A percentile compares a stretch with the other conserved stretches of the same genome.
These are phyloP conservation scores for Marsdenia floribunda DNA, from an alignment of 257 asterid genomes.

Conservation along the genomic window DNA sequence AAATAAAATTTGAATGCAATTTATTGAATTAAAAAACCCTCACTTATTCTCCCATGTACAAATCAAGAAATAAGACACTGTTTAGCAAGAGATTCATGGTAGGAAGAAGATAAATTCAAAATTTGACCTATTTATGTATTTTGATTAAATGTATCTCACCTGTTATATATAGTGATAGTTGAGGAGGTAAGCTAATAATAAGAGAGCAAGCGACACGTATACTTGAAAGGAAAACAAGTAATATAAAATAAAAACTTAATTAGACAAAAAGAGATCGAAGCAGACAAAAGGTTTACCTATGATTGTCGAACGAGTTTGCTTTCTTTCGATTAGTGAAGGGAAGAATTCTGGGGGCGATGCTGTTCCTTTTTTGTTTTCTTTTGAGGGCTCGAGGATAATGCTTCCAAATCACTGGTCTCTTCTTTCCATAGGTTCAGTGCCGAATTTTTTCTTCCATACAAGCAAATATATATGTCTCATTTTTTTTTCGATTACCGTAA, in stretches of 20 bases:
- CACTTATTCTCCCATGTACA: too few relatives aligned
- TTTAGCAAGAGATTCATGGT: too few relatives aligned
- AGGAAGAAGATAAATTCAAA: neutral
- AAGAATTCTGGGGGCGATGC: constrained; percentile 6
- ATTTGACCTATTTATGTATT: neutral
- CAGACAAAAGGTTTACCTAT: neutral
- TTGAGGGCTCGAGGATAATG: constrained; percentile 41
- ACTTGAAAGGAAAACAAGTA: neutral
- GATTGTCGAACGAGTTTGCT: neutral
- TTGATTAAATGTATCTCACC: constrained; percentile 8
- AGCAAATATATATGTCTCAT: too few relatives aligned
- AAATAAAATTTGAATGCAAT: too few relatives aligned
- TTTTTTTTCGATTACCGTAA: too few relatives aligned
- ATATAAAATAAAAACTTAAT: neutral
- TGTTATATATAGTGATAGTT: neutral
- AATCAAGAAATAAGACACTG: too few relatives aligned
- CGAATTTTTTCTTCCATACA: too few relatives aligned
- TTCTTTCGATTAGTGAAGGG: constrained; percentile 9
- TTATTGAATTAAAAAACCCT: too few relatives aligned
- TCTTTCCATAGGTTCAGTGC: too few relatives aligned
- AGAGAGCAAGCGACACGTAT: neutral
- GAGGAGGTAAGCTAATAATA: too few relatives aligned
- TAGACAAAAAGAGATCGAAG: neutral
- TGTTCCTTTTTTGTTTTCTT: constrained; percentile 7
- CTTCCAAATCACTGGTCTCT: neutral